phyloP scores from a whole-genome alignment of 441 rosid genomes.

The Corymbia citriodora region DNA sequence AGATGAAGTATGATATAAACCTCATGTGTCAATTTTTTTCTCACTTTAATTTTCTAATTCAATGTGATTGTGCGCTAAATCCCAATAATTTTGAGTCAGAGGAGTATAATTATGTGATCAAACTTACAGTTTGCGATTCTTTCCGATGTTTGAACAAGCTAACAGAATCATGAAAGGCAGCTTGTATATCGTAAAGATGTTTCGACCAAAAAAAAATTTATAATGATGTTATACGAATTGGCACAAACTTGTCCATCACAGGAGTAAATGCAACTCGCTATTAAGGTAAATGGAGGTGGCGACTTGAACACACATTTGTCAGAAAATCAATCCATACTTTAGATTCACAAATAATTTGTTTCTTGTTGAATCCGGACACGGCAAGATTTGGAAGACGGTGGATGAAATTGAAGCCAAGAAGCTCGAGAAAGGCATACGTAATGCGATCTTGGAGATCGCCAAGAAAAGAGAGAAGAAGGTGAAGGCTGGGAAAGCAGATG shows the following conservation, averaged over 20 bases:
- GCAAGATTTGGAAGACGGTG: not conserved
- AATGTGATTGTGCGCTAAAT: too few species aligned
- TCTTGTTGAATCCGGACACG: rapidly evolving
- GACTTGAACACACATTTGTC: not conserved
- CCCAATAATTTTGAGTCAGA: too few species aligned
- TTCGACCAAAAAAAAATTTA: too few species aligned
- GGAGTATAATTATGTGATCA: not conserved
- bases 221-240: not conserved
- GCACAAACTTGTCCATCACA: not conserved
- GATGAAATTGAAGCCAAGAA: not conserved
- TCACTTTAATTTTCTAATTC: too few species aligned
- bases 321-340: not conserved
- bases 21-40: too few species aligned
- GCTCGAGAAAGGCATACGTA: not conserved
- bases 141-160: not conserved
- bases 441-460: not conserved
- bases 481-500: not conserved
- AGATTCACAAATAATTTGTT: not conserved
- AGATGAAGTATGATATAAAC: too few species aligned
- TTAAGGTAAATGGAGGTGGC: not conserved
- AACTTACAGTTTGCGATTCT: not conserved
- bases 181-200: too few species aligned
- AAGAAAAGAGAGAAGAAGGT: not conserved
- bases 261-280: not conserved
- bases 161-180: not conserved